Evolutionary conservation across 306 rosid species (phyloP), one percentile per base, ranked within the genome.

Genomic region (Canavalia gladiata): DNA sequence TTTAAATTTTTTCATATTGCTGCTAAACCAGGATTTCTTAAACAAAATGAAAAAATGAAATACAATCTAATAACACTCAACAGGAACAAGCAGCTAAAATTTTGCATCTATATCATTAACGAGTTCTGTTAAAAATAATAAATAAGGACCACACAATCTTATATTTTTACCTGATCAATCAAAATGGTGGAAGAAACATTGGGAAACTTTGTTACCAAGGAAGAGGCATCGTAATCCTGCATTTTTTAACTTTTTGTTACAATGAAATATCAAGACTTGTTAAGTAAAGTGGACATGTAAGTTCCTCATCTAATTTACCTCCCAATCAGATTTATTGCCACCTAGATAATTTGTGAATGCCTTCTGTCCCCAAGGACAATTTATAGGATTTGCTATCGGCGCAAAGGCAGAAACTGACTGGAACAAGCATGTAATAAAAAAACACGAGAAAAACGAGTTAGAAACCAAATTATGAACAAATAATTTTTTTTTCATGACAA

Each of bases 351-450:
- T 93, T 58, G 97, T 68, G 86, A 95, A 93, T 71, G 97, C 97
- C 87, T 93, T 95, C 88, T 87, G 92, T 82, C 99, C 99, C 97
- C 97, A 93, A 4, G 97, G 87, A 69, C 97, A 90, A 81, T 89
- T 91, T 65, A 77, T 85, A 76, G 99, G 97, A 89, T 95, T 95
- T 56, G 42, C 92, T 77, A 95, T 39, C 9, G 97, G 99, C 67
- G 99, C 76, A 47, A 90, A 93, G 77, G 99, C 99, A 52, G 97
- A 95, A 65, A 87, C 95, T 12, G 97, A 95, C 99, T 95, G 91
- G 28, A 85, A 80, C 75, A 82, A 69, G 64, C 66, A 78, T 37
- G 57, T 46, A 76, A 43, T 18, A 50, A 51, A 33, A 65, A 41
- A 4, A 34, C 74, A 64, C 4, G 42, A 64, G 60, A 67, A 50